Evolutionary conservation across 345 rosid genomes (phyloP), one percentile per base, ranked within the genome.

Genomic region (Citrus inodora): DNA sequence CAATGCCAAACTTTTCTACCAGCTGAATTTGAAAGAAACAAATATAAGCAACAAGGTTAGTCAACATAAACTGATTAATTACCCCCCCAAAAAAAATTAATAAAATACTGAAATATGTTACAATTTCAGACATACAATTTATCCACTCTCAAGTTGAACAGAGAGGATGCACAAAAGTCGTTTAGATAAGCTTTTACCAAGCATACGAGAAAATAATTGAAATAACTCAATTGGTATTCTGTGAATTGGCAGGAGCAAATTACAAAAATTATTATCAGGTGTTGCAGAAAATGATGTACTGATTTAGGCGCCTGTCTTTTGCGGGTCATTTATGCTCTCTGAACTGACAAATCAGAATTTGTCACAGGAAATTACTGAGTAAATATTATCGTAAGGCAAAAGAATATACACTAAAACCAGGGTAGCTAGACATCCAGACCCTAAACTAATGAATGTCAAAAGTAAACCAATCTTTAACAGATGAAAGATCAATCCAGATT

Each of bases 1-100:
- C 98, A 85, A 96, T 94, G 70, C 99, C 98, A 63, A 96, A 96
- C 84, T 92, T 89, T 87, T 96, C 97, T 64, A 96, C 98, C 80
- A 94, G 93, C 98, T 96, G 97, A 84, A 80, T 69, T 38, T 33
- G 30, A 76, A 62, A 70, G 21, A 78, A 74, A 76, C 55, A 42
- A 71, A 62, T 13, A 78, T 38, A 7, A 8, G 56, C 64, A 46
- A 8, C 40, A 27, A 62, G 33, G 71, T 33, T 35, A 48, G 69
- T 73, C 61, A 17, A 9, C 17, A 37, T 64, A 37, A 48, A 37
- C 25, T 4, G 56, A 74, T 60, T 22, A 14, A n/a, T 60, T 38
- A 38, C 42, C 40, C 40, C 40, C 4, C 40, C 2, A 7, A 8
- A 38, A 38, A 40, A 2, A 7, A 38, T 38, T 40, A 9, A 42